A percentile compares a stretch with the other conserved stretches of the same genome.
Conservation (phyloP, 1,284 basidiomycete species). For the Phenoliferia sp. region DNA sequence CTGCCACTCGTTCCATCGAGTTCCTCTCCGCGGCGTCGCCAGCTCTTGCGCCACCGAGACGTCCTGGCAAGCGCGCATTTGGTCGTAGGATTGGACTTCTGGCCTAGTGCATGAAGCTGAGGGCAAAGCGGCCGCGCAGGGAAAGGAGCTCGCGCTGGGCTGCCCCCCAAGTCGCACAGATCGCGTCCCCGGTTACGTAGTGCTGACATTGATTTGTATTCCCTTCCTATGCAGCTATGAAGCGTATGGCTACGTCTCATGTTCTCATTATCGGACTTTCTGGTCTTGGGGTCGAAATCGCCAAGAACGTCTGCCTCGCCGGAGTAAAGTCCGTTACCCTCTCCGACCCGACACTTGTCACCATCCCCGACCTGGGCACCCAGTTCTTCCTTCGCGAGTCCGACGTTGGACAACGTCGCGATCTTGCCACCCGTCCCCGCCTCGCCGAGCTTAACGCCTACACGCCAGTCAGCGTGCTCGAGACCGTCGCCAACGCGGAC, state of each 20-base stretch:
- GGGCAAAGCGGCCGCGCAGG: too few relatives aligned
- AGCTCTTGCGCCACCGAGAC: slow-evolving; percentile 10
- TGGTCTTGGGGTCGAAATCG: slow-evolving; percentile 94
- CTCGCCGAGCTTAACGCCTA: slow-evolving; percentile 94
- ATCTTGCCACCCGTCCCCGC: slow-evolving; percentile 78
- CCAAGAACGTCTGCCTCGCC: slow-evolving; percentile 92
- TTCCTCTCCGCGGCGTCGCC: too few relatives aligned
- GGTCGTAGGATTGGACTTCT: too few relatives aligned
- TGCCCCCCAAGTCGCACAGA: too few relatives aligned
- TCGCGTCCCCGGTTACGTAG: too few relatives aligned
- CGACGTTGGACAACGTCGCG: slow-evolving; percentile 84
- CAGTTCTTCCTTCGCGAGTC: slow-evolving; percentile 91
- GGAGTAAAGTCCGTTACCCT: slow-evolving; percentile 98
- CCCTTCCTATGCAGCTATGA: slow-evolving; percentile 64
- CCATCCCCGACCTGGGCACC: slow-evolving; percentile 82
- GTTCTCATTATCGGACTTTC: slow-evolving; percentile 90
- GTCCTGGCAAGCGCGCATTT: too few relatives aligned
- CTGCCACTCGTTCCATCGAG: background rate
- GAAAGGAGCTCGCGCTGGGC: too few relatives aligned
- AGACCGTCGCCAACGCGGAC: slow-evolving; percentile 68
- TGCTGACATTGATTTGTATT: background rate
- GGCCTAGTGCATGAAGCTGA: too few relatives aligned
- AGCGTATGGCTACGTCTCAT: slow-evolving; percentile 95
- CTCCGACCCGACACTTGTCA: slow-evolving; percentile 86
- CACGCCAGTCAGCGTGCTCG: slow-evolving; percentile 80